These are phyloP conservation scores for Ustilago sp. DNA, from an alignment of 1,284 basidiomycete species.

Conservation along the genomic window DNA sequence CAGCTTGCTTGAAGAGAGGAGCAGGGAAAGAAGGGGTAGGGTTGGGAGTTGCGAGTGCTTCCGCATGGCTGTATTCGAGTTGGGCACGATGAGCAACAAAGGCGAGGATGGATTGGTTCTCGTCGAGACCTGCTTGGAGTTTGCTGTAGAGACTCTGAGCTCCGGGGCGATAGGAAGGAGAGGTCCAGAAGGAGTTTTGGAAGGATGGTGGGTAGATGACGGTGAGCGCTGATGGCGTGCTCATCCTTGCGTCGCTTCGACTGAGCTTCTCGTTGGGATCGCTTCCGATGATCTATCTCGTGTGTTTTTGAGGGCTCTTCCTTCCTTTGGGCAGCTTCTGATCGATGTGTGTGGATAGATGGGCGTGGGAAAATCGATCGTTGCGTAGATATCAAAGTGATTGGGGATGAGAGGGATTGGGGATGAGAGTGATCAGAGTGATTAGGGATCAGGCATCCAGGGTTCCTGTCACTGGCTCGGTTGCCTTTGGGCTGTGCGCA, in stretches of 20 bases:
- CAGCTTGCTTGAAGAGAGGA: constrained; percentile 53
- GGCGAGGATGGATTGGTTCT: constrained; percentile 62
- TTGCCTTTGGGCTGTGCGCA: not conserved
- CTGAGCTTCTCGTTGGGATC: too few relatives aligned
- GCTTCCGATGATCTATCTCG: not conserved
- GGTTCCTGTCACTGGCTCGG: too few relatives aligned
- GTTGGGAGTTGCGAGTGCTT: constrained; percentile 52
- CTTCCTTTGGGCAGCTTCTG: not conserved
- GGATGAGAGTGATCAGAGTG: too few relatives aligned
- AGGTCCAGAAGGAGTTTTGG: constrained; percentile 65
- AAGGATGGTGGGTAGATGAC: constrained; percentile 63
- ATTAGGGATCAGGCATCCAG: too few relatives aligned
- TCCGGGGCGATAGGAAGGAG: constrained; percentile 63
- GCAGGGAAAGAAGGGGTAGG: constrained; percentile 33
- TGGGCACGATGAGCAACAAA: constrained; percentile 60
- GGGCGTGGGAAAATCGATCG: not conserved
- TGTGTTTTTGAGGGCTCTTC: too few relatives aligned
- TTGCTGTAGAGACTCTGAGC: constrained; percentile 56
- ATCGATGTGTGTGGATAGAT: not conserved
- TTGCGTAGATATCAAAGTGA: not conserved
- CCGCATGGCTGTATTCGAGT: constrained; percentile 58
- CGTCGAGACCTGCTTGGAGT: constrained; percentile 65
- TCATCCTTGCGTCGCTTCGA: constrained; percentile 45
- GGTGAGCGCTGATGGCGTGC: constrained; percentile 55
- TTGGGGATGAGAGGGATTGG: too few relatives aligned